Base-by-base conservation (phyloP, 768 basidiomycete genomes). In the Suillus paluster region DNA sequence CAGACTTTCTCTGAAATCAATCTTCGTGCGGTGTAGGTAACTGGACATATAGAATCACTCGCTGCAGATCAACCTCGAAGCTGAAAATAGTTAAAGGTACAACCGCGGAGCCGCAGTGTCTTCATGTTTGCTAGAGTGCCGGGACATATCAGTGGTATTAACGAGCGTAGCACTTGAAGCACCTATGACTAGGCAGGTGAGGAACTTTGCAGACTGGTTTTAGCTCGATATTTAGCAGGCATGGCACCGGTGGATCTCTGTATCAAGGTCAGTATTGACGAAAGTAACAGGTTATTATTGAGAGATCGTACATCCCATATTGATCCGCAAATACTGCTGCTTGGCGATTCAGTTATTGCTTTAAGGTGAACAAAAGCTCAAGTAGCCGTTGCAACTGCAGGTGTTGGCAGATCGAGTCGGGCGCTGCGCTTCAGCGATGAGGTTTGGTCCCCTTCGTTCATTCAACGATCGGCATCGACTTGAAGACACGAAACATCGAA, bases 371-470 rank as follows among this genome's bases (percentile, higher is more conserved):
- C 11, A 4, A 11, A 21, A 45, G 12, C 23, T 45, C 21, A 6
- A 30, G 14, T 14, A 14, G 14, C 23, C 14, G 6, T 46, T 45
- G 21, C 5, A 23, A 45, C 44, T 23, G 45, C 45, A 46, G 93
- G 92, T 77, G 94, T 95, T 67, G 92, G 94, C 63, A 94, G 97
- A 82, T 96, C 94, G 27, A 91, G 91, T 77, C 83, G 92, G 34
- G 80, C 92, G 52, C 83, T 92, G 65, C 88, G 92, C 66, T 97
- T 97, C 86, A 95, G 94, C 76, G 95, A 96, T 81, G 95, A 97
- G 78, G 90, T 94, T 49, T 21, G 17, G 50, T 21, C 12, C 36
- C 10, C 30, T 30, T 39, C 21, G 25, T 21, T 48, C 46, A 15
- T 21, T n/a, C 10, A 49, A 49, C 34, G 6, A 48, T 39, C 6